Conservation (phyloP, 208 protist species). For the Trypanosoma cruzi region DNA sequence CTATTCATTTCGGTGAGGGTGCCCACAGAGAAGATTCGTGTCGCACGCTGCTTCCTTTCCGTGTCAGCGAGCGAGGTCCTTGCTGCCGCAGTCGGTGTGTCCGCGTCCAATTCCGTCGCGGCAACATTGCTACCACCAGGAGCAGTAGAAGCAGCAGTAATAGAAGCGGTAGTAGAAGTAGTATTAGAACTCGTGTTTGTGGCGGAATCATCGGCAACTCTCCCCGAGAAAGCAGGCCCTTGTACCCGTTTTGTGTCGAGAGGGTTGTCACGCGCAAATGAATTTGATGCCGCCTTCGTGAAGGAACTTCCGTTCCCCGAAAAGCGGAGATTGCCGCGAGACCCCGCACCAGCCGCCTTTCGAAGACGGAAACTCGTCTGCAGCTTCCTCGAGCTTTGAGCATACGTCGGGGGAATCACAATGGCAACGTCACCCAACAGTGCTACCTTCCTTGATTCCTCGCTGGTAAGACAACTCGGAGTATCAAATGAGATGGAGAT, state of each 20-base stretch:
- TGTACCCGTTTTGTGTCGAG: background rate
- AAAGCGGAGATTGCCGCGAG: background rate
- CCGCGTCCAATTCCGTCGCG: background rate
- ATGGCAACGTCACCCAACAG: background rate
- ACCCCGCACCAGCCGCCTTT: background rate
- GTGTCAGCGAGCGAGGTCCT: background rate
- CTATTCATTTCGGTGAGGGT: slow-evolving; percentile 76
- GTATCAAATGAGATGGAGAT: background rate
- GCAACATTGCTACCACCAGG: too few species aligned
- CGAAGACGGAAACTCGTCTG: background rate
- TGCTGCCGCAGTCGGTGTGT: slow-evolving; percentile 5
- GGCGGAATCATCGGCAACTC: too few species aligned
- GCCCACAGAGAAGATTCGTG: slow-evolving; percentile 49
- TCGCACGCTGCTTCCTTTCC: slow-evolving; percentile 27
- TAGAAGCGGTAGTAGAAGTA: background rate
- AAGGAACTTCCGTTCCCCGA: background rate
- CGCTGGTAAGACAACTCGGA: background rate
- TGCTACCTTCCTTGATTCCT: background rate
- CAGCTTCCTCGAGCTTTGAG: slow-evolving; percentile 6
- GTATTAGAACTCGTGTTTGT: background rate
- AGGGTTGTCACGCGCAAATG: background rate
- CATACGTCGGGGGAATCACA: slow-evolving; percentile 22
- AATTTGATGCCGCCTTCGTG: background rate
- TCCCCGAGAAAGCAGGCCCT: background rate
- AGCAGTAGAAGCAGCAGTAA: too few species aligned